Evolutionary conservation across 2,329 filamentous ascomycete species (phyloP).

Genomic region (Arthrobotrys conoides): DNA sequence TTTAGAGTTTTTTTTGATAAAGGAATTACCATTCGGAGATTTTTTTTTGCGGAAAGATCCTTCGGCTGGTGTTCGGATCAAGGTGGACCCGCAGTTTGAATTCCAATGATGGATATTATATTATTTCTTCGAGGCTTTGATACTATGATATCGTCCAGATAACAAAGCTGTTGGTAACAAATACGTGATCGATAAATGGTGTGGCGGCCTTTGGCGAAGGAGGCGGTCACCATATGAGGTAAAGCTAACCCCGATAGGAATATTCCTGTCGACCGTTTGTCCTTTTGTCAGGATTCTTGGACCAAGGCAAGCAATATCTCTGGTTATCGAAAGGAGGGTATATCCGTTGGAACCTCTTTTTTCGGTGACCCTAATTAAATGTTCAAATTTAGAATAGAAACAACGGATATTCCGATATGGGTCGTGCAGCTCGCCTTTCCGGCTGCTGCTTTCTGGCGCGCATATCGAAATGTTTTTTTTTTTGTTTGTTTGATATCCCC

Average conservation of each 20-base stretch:
- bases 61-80: neutral
- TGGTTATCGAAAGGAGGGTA: conserved; percentile 7
- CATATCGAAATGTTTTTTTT: conserved; percentile 13
- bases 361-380: neutral
- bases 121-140: neutral
- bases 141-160: neutral
- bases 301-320: conserved; percentile 23
- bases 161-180: neutral
- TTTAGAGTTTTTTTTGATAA: neutral
- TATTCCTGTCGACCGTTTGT: conserved; percentile 31
- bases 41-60: neutral
- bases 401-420: conserved; percentile 29
- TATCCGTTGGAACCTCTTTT: conserved; percentile 4
- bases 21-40: neutral
- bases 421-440: conserved; percentile 28
- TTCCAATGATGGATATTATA: neutral
- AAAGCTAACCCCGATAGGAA: conserved; percentile 39
- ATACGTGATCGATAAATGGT: neutral
- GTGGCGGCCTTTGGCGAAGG: conserved; percentile 29
- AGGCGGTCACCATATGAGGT: conserved; percentile 32
- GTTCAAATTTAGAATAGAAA: conserved; percentile 26
- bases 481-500: conserved; percentile 16
- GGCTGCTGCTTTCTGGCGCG: conserved; percentile 3
- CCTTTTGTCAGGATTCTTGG: conserved; percentile 22
- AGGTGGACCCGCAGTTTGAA: neutral